Evolutionary conservation across 2,329 filamentous ascomycete species (phyloP).

Genomic region (Aspergillus arachidicola): DNA sequence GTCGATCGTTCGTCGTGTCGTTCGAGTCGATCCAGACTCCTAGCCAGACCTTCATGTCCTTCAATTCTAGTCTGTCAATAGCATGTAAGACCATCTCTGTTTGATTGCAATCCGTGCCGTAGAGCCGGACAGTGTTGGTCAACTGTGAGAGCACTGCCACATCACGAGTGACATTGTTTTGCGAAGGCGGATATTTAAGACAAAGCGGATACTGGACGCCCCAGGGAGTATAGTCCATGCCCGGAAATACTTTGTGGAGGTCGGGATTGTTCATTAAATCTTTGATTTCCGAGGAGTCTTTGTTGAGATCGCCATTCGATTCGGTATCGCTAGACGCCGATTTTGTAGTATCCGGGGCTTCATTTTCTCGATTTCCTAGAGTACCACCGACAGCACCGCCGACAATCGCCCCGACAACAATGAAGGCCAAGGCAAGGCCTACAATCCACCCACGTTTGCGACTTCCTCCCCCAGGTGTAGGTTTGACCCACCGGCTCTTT

Average conservation of each 20-base stretch:
- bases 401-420: conserved; percentile 70
- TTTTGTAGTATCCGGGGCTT: conserved; percentile 42
- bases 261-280: conserved; percentile 75
- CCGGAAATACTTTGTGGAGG: conserved; percentile 91
- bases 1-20: conserved; percentile 77
- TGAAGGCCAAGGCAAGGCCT: conserved; percentile 64
- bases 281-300: conserved; percentile 78
- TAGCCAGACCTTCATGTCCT: conserved; percentile 84
- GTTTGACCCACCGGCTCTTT: conserved; percentile 67
- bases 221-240: conserved; percentile 92
- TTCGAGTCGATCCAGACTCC: conserved; percentile 92
- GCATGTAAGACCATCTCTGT: conserved; percentile 90
- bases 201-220: conserved; percentile 90
- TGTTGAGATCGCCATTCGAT: conserved; percentile 70
- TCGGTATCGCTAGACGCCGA: conserved; percentile 63
- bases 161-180: conserved; percentile 93
- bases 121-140: conserved; percentile 83
- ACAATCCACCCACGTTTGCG: conserved; percentile 72
- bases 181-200: conserved; percentile 73
- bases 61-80: conserved; percentile 71
- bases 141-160: conserved; percentile 87
- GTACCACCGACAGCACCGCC: conserved; percentile 75
- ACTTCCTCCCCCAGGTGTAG: conserved; percentile 60
- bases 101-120: conserved; percentile 97
- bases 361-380: conserved; percentile 57